Evolutionary conservation across 2,329 filamentous ascomycete species (phyloP).

Genomic region (Alternaria consortialis): DNA sequence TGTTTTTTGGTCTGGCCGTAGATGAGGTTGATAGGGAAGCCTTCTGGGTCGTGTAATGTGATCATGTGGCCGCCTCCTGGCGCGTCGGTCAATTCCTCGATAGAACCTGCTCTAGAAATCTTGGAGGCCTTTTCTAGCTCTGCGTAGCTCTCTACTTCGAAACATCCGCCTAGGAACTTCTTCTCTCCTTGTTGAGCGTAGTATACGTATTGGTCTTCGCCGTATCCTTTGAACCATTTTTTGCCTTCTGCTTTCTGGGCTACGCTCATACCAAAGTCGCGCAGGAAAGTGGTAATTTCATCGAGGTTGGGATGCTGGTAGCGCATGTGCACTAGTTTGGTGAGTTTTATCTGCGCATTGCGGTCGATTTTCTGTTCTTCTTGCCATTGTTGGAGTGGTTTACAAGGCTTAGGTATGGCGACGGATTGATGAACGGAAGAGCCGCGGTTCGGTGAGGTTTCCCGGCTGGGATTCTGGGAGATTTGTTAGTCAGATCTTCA

Average conservation of each 20-base stretch:
- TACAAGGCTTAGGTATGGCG: slow-evolving; percentile 49
- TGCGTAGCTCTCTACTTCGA: slow-evolving; percentile 64
- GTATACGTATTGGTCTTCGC: slow-evolving; percentile 67
- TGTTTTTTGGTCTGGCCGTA: slow-evolving; percentile 61
- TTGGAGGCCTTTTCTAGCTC: slow-evolving; percentile 62
- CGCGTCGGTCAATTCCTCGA: slow-evolving; percentile 60
- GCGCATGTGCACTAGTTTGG: slow-evolving; percentile 61
- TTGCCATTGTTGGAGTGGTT: slow-evolving; percentile 52
- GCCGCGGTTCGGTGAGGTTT: slow-evolving; percentile 53
- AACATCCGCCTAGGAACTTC: slow-evolving; percentile 67
- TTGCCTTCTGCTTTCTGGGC: slow-evolving; percentile 40
- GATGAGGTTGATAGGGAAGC: slow-evolving; percentile 67
- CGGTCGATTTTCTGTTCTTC: slow-evolving; percentile 53
- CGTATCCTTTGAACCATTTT: slow-evolving; percentile 70
- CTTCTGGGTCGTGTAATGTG: slow-evolving; percentile 58
- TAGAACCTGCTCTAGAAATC: slow-evolving; percentile 58
- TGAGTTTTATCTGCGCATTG: slow-evolving; percentile 57
- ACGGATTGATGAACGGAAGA: slow-evolving; percentile 51
- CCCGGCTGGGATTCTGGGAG: slow-evolving; percentile 39
- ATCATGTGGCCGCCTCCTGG: slow-evolving; percentile 65
- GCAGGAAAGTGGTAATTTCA: slow-evolving; percentile 57
- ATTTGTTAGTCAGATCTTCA: slow-evolving; percentile 2
- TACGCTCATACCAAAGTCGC: slow-evolving; percentile 49
- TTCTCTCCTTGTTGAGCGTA: slow-evolving; percentile 61
- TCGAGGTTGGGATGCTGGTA: slow-evolving; percentile 63